A percentile compares a stretch with the other conserved stretches of the same genome.
These are phyloP conservation scores for Chrysopogon serrulatus DNA, from an alignment of 176 grass and related monocot species.

Conservation along the genomic window DNA sequence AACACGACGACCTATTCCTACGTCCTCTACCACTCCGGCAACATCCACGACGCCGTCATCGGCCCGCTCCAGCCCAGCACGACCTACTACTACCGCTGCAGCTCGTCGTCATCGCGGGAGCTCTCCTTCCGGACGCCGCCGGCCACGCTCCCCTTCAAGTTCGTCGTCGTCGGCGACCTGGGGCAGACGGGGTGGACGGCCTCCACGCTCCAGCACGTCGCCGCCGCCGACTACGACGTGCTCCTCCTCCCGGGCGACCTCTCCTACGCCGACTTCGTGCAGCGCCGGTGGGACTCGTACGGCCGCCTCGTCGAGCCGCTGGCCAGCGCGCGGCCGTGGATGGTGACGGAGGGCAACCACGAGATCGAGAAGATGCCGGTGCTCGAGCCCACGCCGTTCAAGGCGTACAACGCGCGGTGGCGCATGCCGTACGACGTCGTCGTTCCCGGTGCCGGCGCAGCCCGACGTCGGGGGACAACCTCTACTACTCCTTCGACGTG, in stretches of 20 bases:
- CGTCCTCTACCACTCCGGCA: constrained; percentile 68
- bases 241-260: constrained; percentile 69
- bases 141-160: constrained; percentile 46
- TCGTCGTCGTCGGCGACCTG: constrained; percentile 59
- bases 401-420: constrained; percentile 73
- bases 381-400: constrained; percentile 18
- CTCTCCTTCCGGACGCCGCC: constrained; percentile 73
- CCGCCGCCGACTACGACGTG: constrained; percentile 34
- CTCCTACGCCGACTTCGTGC: constrained; percentile 55
- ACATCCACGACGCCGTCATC: constrained; percentile 67
- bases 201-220: constrained; percentile 63
- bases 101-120: constrained; percentile 27
- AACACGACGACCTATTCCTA: constrained; percentile 50
- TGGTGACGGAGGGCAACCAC: constrained; percentile 82
- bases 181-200: constrained; percentile 63
- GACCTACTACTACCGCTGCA: constrained; percentile 81
- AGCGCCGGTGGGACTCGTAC: constrained; percentile 56
- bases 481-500: constrained; percentile 77
- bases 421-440: constrained; percentile 60
- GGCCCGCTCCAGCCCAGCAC: constrained; percentile 55
- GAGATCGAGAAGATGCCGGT: constrained; percentile 52
- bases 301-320: constrained; percentile 69
- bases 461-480: constrained; percentile 29
- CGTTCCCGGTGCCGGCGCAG: neutral
- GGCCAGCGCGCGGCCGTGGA: constrained; percentile 80